These are phyloP conservation scores for Xeromyces bisporus DNA, from an alignment of 495 filamentous ascomycete genomes.

Conservation along the genomic window DNA sequence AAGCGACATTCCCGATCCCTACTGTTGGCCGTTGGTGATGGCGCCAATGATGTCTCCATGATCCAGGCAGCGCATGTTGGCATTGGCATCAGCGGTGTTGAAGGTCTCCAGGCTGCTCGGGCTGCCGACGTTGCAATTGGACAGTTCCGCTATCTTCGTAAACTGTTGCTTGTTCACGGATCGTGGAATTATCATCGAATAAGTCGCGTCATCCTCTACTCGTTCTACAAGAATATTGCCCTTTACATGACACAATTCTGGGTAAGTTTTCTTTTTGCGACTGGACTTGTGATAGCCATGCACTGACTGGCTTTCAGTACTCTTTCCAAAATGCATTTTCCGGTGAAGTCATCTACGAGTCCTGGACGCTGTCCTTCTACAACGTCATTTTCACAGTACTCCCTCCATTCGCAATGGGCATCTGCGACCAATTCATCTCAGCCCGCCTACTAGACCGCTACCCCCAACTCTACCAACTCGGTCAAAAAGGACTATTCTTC, in stretches of 20 bases:
- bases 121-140: constrained; percentile 92
- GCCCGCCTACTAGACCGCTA: constrained; percentile 94
- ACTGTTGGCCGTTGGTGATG: constrained; percentile 89
- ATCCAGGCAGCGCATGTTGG: constrained; percentile 98
- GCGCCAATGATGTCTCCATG: constrained; percentile 98
- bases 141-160: constrained; percentile 91
- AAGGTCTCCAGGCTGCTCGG: constrained; percentile 95
- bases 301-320: constrained; percentile 42
- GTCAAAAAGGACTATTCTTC: constrained; percentile 88
- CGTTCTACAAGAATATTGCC: constrained; percentile 98
- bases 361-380: constrained; percentile 97
- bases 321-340: constrained; percentile 98
- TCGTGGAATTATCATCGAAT: constrained; percentile 97
- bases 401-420: constrained; percentile 87
- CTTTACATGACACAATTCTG: constrained; percentile 99
- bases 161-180: constrained; percentile 88
- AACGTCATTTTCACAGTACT: constrained; percentile 97
- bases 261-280: constrained; percentile 39
- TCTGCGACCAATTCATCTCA: constrained; percentile 95
- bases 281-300: too few species aligned
- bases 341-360: constrained; percentile 96
- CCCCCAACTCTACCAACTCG: constrained; percentile 86
- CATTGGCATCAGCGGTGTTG: constrained; percentile 91
- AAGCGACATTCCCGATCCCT: constrained; percentile 89
- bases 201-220: constrained; percentile 91